Conservation (phyloP, 139 green algal species). For the Chlamydomonas sp. region DNA sequence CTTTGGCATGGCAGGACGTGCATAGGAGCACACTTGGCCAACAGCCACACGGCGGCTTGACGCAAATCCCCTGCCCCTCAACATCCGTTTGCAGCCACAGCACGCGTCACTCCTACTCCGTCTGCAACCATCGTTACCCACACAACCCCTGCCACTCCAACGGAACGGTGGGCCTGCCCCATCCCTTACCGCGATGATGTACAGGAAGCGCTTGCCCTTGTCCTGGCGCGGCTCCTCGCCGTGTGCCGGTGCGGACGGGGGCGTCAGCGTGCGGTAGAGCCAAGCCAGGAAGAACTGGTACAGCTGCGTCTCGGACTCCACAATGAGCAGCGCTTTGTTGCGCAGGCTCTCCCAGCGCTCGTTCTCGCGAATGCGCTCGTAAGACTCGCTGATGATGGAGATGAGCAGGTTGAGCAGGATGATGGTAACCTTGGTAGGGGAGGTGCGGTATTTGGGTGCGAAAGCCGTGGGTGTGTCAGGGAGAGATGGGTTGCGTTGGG, state of each 20-base stretch:
- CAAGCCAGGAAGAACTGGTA: neutral
- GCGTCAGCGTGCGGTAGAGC: neutral
- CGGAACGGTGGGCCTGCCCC: neutral
- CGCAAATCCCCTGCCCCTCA: too few species aligned
- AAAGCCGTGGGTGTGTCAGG: neutral
- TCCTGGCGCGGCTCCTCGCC: neutral
- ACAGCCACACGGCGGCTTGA: too few species aligned
- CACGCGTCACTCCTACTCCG: too few species aligned
- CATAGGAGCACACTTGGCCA: too few species aligned
- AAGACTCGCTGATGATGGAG: conserved; percentile 28
- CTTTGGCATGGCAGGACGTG: too few species aligned
- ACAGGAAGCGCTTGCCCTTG: neutral
- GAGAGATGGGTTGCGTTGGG: neutral
- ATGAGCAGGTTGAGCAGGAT: conserved; percentile 45
- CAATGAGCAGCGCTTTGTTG: conserved; percentile 24
- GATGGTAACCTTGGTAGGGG: neutral
- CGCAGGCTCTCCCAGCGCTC: conserved; percentile 18
- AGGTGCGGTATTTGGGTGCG: neutral
- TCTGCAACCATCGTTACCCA: too few species aligned
- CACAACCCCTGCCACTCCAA: neutral
- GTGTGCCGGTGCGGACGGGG: neutral
- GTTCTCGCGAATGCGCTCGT: conserved; percentile 38
- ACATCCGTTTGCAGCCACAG: too few species aligned
- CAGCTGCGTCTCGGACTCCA: conserved; percentile 31
- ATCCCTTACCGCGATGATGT: conserved; percentile 11